phyloP scores from a whole-genome alignment of 2,329 filamentous ascomycete genomes.

The Paecilomyces sp. region DNA sequence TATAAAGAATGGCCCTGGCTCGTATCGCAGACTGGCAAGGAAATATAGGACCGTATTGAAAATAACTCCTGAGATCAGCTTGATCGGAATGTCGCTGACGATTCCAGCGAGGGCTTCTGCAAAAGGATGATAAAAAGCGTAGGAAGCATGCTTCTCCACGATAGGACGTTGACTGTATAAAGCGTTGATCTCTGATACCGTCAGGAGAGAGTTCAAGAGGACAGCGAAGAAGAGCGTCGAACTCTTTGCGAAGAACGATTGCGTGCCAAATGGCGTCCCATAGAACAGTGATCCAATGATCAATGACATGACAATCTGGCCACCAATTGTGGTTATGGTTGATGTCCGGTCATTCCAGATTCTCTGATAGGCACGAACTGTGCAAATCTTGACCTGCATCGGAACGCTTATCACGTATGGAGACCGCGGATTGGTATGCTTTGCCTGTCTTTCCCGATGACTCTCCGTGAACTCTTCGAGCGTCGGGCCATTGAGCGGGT shows the following conservation, averaged over 20 bases:
- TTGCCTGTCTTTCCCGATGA: conserved; percentile 26
- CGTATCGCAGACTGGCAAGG: conserved; percentile 50
- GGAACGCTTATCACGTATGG: conserved; percentile 72
- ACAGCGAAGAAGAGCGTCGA: neutral
- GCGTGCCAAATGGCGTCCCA: conserved; percentile 50
- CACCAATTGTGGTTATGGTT: conserved; percentile 58
- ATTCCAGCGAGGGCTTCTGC: conserved; percentile 81
- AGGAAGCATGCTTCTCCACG: conserved; percentile 82
- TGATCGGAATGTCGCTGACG: conserved; percentile 79
- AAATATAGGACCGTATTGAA: conserved; percentile 86
- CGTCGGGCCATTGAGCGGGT: conserved; percentile 24
- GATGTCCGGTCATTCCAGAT: conserved; percentile 69
- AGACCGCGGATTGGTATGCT: conserved; percentile 28
- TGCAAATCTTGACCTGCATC: conserved; percentile 74
- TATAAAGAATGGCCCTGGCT: conserved; percentile 51
- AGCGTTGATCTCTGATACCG: conserved; percentile 70
- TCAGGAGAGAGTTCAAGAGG: conserved; percentile 50
- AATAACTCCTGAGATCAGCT: conserved; percentile 61
- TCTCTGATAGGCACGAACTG: conserved; percentile 70
- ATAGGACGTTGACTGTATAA: conserved; percentile 86
- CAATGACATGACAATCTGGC: conserved; percentile 67
- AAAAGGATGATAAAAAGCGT: conserved; percentile 84
- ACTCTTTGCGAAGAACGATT: conserved; percentile 1
- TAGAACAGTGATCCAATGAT: conserved; percentile 64
- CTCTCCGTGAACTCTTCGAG: conserved; percentile 23